These are phyloP conservation scores for Umbelopsis vinacea DNA, from an alignment of 192 early-diverging fungal species.

Conservation along the genomic window DNA sequence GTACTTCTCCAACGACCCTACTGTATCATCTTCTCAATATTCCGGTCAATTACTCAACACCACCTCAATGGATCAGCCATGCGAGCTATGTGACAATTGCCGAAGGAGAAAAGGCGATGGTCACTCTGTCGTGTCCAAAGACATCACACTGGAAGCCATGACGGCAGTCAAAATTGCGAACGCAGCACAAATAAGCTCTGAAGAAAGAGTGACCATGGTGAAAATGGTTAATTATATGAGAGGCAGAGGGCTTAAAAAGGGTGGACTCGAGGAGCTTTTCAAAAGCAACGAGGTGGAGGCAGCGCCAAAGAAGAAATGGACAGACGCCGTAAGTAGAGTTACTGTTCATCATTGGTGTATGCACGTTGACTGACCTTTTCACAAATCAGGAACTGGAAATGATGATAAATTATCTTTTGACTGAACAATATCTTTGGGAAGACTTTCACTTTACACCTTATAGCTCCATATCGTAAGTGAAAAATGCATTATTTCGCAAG, in stretches of 20 bases:
- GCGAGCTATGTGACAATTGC: constrained; percentile 55
- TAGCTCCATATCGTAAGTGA: constrained; percentile 61
- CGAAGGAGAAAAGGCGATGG: constrained; percentile 41
- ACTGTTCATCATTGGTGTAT: neutral
- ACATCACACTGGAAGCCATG: constrained; percentile 48
- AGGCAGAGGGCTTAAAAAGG: constrained; percentile 41
- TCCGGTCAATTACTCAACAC: constrained; percentile 32
- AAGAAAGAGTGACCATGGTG: constrained; percentile 53
- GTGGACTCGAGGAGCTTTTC: constrained; percentile 7
- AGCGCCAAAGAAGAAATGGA: constrained; percentile 26
- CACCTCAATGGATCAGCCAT: constrained; percentile 30
- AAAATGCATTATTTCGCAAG: neutral
- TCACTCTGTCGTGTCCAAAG: constrained; percentile 41
- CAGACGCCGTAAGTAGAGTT: constrained; percentile 19
- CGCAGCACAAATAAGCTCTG: constrained; percentile 29
- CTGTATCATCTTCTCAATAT: constrained; percentile 1
- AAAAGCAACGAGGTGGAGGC: neutral
- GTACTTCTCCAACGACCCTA: constrained; percentile 52
- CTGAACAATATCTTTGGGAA: constrained; percentile 55
- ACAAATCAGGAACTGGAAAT: constrained; percentile 51
- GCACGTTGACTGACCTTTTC: neutral
- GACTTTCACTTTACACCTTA: constrained; percentile 69
- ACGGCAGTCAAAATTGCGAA: constrained; percentile 38
- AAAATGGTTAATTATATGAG: constrained; percentile 53
- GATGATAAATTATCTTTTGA: constrained; percentile 59